phyloP scores from a whole-genome alignment of 2,329 filamentous ascomycete species.

The Ceratocystis destructans region DNA sequence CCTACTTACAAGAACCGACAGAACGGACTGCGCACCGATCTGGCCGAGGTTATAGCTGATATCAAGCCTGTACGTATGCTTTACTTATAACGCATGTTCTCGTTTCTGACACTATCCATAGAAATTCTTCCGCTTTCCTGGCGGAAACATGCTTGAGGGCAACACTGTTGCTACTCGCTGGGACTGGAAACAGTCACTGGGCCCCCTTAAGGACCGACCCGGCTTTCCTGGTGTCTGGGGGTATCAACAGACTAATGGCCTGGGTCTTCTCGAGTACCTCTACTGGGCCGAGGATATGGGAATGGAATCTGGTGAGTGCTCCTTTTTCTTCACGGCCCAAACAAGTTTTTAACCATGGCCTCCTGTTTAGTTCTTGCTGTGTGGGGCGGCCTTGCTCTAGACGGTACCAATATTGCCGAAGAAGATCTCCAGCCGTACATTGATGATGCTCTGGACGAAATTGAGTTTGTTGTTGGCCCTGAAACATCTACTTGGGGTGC shows the following conservation, averaged over 20 bases:
- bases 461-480: conserved; percentile 48
- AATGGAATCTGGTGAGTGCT: conserved; percentile 35
- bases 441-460: conserved; percentile 46
- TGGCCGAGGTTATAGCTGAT: conserved; percentile 39
- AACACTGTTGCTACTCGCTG: conserved; percentile 31
- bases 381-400: conserved; percentile 43
- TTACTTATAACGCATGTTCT: too few relatives aligned
- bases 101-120: conserved; percentile 17
- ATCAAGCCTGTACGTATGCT: conserved; percentile 33
- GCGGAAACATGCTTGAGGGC: conserved; percentile 48
- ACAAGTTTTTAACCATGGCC: conserved; percentile 7
- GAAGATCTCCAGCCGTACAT: conserved; percentile 42
- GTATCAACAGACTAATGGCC: conserved; percentile 48
- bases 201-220: conserved; percentile 40
- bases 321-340: background rate
- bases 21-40: conserved; percentile 44
- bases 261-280: conserved; percentile 50
- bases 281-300: conserved; percentile 46
- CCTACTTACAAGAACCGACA: conserved; percentile 43
- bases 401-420: conserved; percentile 38
- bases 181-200: conserved; percentile 42
- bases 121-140: conserved; percentile 50
- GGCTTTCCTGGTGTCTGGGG: conserved; percentile 44
- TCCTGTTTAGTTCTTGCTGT: conserved; percentile 36
- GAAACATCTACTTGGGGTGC: conserved; percentile 41